phyloP scores from a whole-genome alignment of 1,284 basidiomycete genomes.

The Leccinum huronense region DNA sequence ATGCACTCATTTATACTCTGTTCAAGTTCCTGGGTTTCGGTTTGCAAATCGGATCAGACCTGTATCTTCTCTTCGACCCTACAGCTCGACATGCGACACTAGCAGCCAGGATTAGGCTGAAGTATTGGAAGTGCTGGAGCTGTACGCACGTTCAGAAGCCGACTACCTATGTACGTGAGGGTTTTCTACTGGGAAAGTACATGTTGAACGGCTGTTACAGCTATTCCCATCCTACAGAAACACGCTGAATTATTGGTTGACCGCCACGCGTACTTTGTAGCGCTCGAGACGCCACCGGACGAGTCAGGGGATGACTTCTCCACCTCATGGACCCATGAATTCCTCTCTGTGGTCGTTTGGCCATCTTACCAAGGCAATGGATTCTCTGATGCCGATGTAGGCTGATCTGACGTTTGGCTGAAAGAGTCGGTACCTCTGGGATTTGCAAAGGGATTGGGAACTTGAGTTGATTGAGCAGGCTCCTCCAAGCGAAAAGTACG shows the following conservation, averaged over 20 bases:
- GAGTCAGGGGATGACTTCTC: constrained; percentile 56
- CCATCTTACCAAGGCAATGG: constrained; percentile 58
- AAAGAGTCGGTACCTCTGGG: constrained; percentile 74
- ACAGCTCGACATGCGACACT: constrained; percentile 51
- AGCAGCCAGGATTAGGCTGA: constrained; percentile 47
- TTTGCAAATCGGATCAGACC: constrained; percentile 83
- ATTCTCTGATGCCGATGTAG: constrained; percentile 7
- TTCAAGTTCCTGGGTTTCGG: constrained; percentile 78
- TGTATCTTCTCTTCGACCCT: constrained; percentile 77
- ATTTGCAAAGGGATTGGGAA: constrained; percentile 74
- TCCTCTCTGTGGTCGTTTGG: constrained; percentile 53
- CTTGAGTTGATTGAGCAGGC: constrained; percentile 55
- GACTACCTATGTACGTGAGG: constrained; percentile 77
- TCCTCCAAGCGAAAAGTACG: constrained; percentile 48
- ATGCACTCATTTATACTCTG: constrained; percentile 84
- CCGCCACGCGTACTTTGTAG: constrained; percentile 48
- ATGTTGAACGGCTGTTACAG: constrained; percentile 41
- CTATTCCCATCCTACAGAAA: constrained; percentile 66
- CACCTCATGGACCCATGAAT: constrained; percentile 57
- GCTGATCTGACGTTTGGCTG: constrained; percentile 17
- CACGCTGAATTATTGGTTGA: constrained; percentile 70
- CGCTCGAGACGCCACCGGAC: constrained; percentile 43
- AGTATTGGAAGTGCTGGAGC: constrained; percentile 55
- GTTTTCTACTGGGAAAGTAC: constrained; percentile 14
- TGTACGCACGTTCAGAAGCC: constrained; percentile 67